Base-by-base conservation (phyloP, 2,329 filamentous ascomycete species). In the Beauveria bassiana region DNA sequence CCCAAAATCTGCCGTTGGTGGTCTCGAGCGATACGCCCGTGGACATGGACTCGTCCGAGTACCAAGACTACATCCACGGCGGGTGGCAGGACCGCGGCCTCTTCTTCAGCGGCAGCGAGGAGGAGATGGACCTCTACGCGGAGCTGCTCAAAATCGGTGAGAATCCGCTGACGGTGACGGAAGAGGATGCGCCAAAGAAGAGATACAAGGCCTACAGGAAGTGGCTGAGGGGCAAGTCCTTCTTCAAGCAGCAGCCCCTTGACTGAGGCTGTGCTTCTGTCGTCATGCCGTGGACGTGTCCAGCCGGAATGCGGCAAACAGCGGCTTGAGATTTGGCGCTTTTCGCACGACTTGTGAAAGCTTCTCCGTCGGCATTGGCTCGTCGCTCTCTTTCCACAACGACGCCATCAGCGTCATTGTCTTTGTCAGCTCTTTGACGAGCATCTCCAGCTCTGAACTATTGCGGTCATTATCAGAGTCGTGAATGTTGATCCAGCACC, bases 121-220 rank as follows among this genome's bases (percentile, higher is more conserved):
- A 77, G 31, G 74, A 76, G 43, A 65, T 71, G 28, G 73, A 74
- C 26, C 84, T 90, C 62, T 97, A 96, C 73, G 79, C 79, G 34
- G 90, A 95, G 64, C 88, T 95, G 69, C 73, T 97, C 61, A 84
- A 82, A 49, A 84, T 95, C 14, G 85, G 84, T 5, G 89, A 95
- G 64, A 91, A 96, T 68, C 91, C 91, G 20, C 77, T 99, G 58
- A 96, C 91, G 2, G 93, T 98, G 16, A 87, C 86, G 1, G 88
- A 93, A 50, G 93, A 96, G 69, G 95, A 98, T 73, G 82, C 86
- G 51, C 82, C 83, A 46, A 98, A 96, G 82, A 97, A 98, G 81
- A 81, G 95, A 67, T 99, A 99, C 74, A 98, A 96, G 76, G 90
- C 93, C 10, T 99, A 99, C 75, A 80, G 88, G 69, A 96, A 97